These are phyloP conservation scores for Fusarium albosuccineum DNA, from an alignment of 2,329 filamentous ascomycete genomes.

Conservation along the genomic window DNA sequence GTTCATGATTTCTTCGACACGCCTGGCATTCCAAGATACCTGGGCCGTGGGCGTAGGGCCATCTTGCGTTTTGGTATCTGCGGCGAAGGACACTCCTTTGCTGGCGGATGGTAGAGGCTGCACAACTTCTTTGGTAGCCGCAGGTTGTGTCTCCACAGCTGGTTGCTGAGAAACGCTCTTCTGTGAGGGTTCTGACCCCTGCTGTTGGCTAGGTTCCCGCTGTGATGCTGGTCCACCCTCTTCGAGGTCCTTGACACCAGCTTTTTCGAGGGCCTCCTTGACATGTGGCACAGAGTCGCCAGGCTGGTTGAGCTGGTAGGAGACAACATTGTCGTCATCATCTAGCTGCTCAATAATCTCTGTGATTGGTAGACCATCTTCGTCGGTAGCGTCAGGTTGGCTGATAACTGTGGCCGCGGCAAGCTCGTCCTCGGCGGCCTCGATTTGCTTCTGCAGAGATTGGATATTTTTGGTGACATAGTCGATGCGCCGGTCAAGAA, in stretches of 20 bases:
- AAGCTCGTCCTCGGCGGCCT: slow-evolving; percentile 76
- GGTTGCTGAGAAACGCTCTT: slow-evolving; percentile 3
- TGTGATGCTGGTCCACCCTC: slow-evolving; percentile 25
- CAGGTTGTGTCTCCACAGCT: slow-evolving; percentile 11
- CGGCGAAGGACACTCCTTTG: slow-evolving; percentile 74
- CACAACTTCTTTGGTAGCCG: slow-evolving; percentile 12
- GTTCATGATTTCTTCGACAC: slow-evolving; percentile 69
- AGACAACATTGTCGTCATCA: slow-evolving; percentile 87
- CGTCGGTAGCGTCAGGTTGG: slow-evolving; percentile 72
- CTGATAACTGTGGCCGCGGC: slow-evolving; percentile 71
- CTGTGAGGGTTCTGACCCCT: slow-evolving; percentile 9
- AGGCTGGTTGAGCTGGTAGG: slow-evolving; percentile 74
- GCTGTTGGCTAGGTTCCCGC: slow-evolving; percentile 1
- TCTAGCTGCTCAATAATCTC: slow-evolving; percentile 95
- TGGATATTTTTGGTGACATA: slow-evolving; percentile 88
- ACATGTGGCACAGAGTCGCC: slow-evolving; percentile 76
- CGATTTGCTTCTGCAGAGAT: slow-evolving; percentile 79
- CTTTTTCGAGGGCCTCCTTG: slow-evolving; percentile 79
- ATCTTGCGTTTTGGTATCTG: slow-evolving; percentile 67
- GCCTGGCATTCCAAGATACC: slow-evolving; percentile 58
- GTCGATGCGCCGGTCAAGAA: slow-evolving; percentile 80
- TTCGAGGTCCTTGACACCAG: slow-evolving; percentile 71
- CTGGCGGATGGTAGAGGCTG: slow-evolving; percentile 46
- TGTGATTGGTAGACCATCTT: slow-evolving; percentile 81
- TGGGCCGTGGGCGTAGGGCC: slow-evolving; percentile 51